A percentile compares a stretch with the other conserved stretches of the same genome.
Conservation (phyloP, 805 yeast species). For the Teunomyces stri region DNA sequence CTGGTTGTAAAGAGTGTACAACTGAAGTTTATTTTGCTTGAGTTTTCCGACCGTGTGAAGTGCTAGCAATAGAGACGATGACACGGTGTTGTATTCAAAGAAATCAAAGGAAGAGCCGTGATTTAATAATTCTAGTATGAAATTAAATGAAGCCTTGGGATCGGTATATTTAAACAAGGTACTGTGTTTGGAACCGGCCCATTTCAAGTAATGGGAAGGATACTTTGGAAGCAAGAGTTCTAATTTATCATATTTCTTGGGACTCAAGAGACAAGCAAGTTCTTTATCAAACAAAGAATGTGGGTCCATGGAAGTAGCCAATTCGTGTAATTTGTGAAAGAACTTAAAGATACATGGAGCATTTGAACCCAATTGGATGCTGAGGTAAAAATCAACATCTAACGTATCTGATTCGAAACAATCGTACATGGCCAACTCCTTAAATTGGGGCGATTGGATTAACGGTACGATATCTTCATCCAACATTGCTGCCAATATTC, state of each 20-base stretch:
- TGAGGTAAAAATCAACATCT: neutral
- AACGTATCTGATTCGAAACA: neutral
- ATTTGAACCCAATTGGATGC: neutral
- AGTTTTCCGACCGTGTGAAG: constrained; percentile 4
- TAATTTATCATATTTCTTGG: neutral
- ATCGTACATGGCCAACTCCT: neutral
- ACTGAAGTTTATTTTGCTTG: constrained; percentile 10
- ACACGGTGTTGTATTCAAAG: constrained; percentile 7
- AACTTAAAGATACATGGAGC: neutral
- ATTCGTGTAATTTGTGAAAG: neutral
- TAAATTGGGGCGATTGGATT: neutral
- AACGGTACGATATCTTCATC: neutral
- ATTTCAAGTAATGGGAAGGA: neutral
- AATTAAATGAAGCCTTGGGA: constrained; percentile 7
- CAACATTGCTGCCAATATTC: neutral
- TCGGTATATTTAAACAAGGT: neutral
- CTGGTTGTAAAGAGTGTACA: constrained; percentile 17
- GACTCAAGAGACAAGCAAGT: neutral
- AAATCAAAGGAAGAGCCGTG: constrained; percentile 16
- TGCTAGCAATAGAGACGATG: constrained; percentile 8
- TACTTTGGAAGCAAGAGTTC: constrained; percentile 2
- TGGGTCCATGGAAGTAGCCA: neutral
- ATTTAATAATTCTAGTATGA: constrained; percentile 22
- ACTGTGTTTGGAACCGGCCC: neutral
- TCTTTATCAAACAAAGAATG: neutral